Percentiles rank a stretch among this genome's conserved stretches.
phyloP scores from a whole-genome alignment of 345 rosid genomes.

The Hirschfeldia incana region DNA sequence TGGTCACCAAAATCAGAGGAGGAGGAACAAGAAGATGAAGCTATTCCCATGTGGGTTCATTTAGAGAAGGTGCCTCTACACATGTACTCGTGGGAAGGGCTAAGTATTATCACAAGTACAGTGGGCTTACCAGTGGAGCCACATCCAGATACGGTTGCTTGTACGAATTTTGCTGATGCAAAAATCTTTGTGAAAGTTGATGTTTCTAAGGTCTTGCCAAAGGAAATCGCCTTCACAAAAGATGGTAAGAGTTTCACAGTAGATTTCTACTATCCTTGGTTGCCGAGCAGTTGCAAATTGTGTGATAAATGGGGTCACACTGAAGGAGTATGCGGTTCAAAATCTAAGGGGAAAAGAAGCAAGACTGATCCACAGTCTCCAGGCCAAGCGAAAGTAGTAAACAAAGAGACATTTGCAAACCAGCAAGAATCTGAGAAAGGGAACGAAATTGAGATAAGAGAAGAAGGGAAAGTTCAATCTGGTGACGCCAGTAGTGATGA shows the following conservation, averaged over 20 bases:
- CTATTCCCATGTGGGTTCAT: not conserved
- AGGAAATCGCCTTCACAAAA: not conserved
- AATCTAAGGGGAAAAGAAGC: too few relatives aligned
- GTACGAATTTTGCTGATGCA: not conserved
- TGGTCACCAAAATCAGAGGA: not conserved
- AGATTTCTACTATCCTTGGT: not conserved
- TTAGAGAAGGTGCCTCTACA: not conserved
- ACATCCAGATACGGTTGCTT: not conserved
- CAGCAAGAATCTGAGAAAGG: too few relatives aligned
- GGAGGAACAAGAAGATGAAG: not conserved
- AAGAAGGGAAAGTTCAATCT: too few relatives aligned
- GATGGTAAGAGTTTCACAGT: not conserved
- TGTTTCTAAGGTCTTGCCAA: not conserved
- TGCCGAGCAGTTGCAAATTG: not conserved
- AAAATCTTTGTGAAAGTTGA: not conserved
- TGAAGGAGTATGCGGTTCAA: not conserved
- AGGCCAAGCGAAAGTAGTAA: too few relatives aligned
- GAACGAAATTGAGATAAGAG: too few relatives aligned
- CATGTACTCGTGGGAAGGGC: not conserved
- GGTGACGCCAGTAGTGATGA: too few relatives aligned
- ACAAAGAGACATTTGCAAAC: too few relatives aligned
- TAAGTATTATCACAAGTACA: not conserved
- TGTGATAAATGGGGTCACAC: not conserved
- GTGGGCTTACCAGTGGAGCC: not conserved
- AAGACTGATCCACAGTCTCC: too few relatives aligned